Evolutionary conservation across 2,329 filamentous ascomycete genomes (phyloP).

Genomic region (Septoria linicola): DNA sequence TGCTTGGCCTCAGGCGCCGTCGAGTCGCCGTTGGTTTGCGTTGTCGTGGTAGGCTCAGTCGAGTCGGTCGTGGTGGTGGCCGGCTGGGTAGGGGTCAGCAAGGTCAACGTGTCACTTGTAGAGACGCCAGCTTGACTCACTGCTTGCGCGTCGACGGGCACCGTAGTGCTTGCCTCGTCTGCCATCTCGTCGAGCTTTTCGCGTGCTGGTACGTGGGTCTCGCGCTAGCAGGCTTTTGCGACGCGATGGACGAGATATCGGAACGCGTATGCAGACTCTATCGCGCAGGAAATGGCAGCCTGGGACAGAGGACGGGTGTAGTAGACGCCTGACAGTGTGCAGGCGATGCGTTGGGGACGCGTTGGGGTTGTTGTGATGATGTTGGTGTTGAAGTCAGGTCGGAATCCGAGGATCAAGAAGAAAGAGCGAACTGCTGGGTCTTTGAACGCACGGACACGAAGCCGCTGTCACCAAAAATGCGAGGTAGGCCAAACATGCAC

Average conservation of each 20-base stretch:
- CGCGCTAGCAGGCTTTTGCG: constrained; percentile 26
- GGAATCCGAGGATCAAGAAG: constrained; percentile 12
- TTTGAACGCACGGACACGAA: constrained; percentile 8
- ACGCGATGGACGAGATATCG: constrained; percentile 26
- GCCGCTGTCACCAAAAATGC: constrained; percentile 12
- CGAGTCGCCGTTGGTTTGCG: constrained; percentile 30
- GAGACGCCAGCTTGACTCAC: constrained; percentile 26
- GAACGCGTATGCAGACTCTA: constrained; percentile 22
- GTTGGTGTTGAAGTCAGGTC: constrained; percentile 20
- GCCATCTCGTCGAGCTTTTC: constrained; percentile 31
- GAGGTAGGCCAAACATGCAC: constrained; percentile 11
- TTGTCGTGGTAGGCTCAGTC: constrained; percentile 25
- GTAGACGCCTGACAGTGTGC: constrained; percentile 12
- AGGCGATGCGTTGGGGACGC: constrained; percentile 23
- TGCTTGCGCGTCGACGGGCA: constrained; percentile 31
- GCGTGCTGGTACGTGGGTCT: constrained; percentile 11
- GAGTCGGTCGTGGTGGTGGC: constrained; percentile 16
- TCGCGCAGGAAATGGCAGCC: constrained; percentile 15
- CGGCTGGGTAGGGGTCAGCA: constrained; percentile 30
- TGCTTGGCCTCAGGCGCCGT: constrained; percentile 22
- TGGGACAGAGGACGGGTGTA: constrained; percentile 10
- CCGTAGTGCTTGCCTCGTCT: constrained; percentile 32
- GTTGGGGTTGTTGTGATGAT: constrained; percentile 28
- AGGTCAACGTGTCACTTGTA: constrained; percentile 18
- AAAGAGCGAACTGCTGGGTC: constrained; percentile 9